Evolutionary conservation across 371 early-diverging fungal genomes (phyloP), one percentile per base, ranked within the genome.

Genomic region (Rhizomucor miehei): DNA sequence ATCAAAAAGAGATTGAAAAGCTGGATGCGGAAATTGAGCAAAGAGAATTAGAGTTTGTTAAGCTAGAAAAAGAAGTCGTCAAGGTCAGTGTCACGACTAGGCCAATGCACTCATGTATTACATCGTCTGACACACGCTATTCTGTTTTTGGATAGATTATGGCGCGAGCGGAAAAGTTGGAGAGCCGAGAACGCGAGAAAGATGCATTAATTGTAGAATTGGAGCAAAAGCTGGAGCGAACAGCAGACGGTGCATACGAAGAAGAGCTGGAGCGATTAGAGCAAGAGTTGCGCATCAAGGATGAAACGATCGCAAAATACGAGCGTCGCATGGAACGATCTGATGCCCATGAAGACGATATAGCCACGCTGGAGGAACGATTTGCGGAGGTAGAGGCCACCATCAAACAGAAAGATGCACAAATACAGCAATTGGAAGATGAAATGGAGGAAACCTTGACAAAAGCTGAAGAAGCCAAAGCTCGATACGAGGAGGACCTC

Each of bases 1-100:
- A 60, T 44, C 63, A 62, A 35, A 38, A 62, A 4, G 48, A 62
- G 13, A 51, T 62, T 20, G 45, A 43, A 35, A 43, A 51, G 25
- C 29, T 73, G 19, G 47, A 48, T 16, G 23, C 39, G 10, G 71
- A 62, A 20, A 34, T 76, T 5, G 62, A 69, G 35, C 51, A 61
- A 16, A 62, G 70, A 6, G 63, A 63, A 41, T 65, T 59, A 6
- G 77, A 77, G 20, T 56, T 73, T 41, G 35, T 40, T 10, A 67
- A 59, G 10, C 44, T 79, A 10, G 66, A 74, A 40, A 57, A 50
- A 5, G 64, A 70, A 38, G 56, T 79, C 1, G 67, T 61, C 21
- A 79, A 76, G 54, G 56, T 73, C 53, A 16, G 45, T 29, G 29
- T 29, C 29, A 29, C 29, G n/a, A n/a, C n/a, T n/a, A n/a, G n/a